Conservation (phyloP, 2,329 filamentous ascomycete genomes). For the Ceratocystis harringtonii region DNA sequence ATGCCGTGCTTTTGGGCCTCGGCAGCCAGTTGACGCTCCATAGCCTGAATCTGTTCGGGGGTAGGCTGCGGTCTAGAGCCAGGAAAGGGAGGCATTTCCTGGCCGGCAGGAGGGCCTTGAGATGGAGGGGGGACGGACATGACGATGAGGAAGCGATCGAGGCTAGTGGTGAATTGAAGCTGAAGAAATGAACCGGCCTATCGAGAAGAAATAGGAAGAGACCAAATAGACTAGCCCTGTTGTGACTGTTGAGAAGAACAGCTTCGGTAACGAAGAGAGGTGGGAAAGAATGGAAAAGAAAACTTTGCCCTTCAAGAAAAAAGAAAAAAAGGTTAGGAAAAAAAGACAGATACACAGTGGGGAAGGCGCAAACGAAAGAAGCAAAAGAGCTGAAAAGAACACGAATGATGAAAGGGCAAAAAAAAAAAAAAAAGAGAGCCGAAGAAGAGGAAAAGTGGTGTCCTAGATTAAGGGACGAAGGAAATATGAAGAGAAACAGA, state of each 20-base stretch:
- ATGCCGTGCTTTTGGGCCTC: constrained; percentile 78
- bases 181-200: not conserved
- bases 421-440: not conserved
- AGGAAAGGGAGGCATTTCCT: constrained; percentile 5
- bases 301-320: not conserved
- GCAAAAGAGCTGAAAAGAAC: not conserved
- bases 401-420: not conserved
- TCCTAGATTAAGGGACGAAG: no score
- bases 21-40: constrained; percentile 67
- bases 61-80: constrained; percentile 41
- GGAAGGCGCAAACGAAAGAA: not conserved
- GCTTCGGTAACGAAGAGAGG: not conserved
- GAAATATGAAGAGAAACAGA: not conserved
- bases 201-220: not conserved
- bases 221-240: not conserved
- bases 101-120: not conserved
- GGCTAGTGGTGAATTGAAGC: not conserved
- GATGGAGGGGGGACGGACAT: not conserved
- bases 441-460: constrained; percentile 6
- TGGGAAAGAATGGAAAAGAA: not conserved
- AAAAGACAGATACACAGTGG: constrained; percentile 5
- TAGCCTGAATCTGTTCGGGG: constrained; percentile 70
- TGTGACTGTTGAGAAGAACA: not conserved
- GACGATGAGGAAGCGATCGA: not conserved
- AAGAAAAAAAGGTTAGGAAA: not conserved